Base-by-base conservation (phyloP, 208 protist genomes). In the Novymonas esmeraldas region DNA sequence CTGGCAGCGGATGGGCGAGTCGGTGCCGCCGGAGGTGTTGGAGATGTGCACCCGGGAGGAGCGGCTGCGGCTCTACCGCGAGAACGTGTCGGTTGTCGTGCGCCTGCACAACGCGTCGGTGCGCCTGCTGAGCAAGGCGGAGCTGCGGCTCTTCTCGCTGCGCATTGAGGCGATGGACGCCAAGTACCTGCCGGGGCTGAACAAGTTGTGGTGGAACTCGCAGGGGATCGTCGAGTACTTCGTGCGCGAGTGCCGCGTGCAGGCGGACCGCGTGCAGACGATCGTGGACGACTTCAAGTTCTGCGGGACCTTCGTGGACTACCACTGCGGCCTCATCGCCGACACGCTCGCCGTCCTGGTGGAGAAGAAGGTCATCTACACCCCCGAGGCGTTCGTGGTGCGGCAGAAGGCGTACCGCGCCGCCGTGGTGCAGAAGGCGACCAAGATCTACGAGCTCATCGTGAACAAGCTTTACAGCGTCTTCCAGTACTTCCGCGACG, bases 91-190 rank as follows among this genome's bases (percentile, higher is more conserved):
- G 9, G 60, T 98, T 18, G 95, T 97, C 26, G 96, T 98, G 9
- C 93, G 97, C 24, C 93, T 97, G 56, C 98, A 98, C 86, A 99
- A 99, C 84, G 65, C 81, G 34, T 97, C 98, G n/a, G 71, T 98
- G 24, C 42, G 82, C 31, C 90, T 86, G 18, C 82, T 99, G 31
- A 89, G 81, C 50, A 71, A 70, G 42, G 87, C 95, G 56, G 97
- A 99, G 81, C 82, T 91, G 42, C 88, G 84, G 18, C 93, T 99
- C 46, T 99, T 99, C 78, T 70, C 89, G 33, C 79, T 98, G 49
- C 94, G 95, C 42, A 84, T 99, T n/a, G 61, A 74, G 34, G 85
- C 87, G 58, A 77, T 99, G 48, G 94, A 99, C 73, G 82, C 83
- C 20, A 95, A 97, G 66, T 97, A 97, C 70, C 70, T 72, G 50